Conservation (phyloP, 306 rosid species). For the Parietaria judaica region DNA sequence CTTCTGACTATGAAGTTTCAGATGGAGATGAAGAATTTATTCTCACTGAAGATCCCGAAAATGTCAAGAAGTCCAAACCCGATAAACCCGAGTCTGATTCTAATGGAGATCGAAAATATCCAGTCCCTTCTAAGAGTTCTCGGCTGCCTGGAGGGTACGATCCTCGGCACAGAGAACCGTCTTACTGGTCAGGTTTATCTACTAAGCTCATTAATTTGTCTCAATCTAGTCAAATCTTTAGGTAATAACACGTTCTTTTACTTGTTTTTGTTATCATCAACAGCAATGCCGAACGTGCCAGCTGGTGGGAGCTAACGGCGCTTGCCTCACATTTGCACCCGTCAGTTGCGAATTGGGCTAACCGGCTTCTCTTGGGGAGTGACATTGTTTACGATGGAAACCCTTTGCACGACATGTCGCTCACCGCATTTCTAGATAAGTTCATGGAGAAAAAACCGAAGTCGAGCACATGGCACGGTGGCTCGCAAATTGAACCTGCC, state of each 20-base stretch:
- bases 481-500: slow-evolving; percentile 91
- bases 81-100: slow-evolving; percentile 10
- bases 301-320: slow-evolving; percentile 91
- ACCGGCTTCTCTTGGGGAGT: slow-evolving; percentile 80
- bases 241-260: neutral
- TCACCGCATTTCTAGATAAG: slow-evolving; percentile 86
- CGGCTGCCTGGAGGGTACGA: slow-evolving; percentile 75
- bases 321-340: slow-evolving; percentile 93
- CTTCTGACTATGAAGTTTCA: slow-evolving; percentile 55
- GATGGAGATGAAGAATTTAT: slow-evolving; percentile 57
- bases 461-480: slow-evolving; percentile 85
- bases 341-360: slow-evolving; percentile 87
- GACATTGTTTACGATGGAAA: slow-evolving; percentile 86
- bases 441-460: slow-evolving; percentile 97
- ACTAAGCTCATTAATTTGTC: slow-evolving; percentile 33
- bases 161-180: slow-evolving; percentile 77
- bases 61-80: slow-evolving; percentile 19
- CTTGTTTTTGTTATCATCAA: neutral
- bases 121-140: slow-evolving; percentile 32
- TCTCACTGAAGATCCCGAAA: slow-evolving; percentile 28
- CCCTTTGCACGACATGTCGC: slow-evolving; percentile 66
- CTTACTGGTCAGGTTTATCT: slow-evolving; percentile 53
- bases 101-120: slow-evolving; percentile 25
- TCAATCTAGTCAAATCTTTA: slow-evolving; percentile 33
- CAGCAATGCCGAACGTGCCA: slow-evolving; percentile 84